Evolutionary conservation across 2,329 filamentous ascomycete genomes (phyloP), one percentile per base, ranked within the genome.

Genomic region (Arthrocladium fulminans): DNA sequence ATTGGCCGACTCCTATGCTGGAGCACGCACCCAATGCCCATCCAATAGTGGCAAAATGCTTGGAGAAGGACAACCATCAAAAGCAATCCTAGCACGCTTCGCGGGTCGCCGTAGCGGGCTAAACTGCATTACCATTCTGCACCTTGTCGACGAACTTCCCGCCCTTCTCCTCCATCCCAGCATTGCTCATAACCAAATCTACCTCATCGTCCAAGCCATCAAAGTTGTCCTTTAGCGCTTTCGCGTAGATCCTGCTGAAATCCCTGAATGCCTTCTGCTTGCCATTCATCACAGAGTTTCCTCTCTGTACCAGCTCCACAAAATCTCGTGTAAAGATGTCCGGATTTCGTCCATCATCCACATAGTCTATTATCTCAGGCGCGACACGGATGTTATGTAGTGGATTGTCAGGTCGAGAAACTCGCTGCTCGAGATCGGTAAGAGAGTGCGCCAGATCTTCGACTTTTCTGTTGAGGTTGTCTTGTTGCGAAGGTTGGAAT

Each of bases 291-390:
- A 77, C 73, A 59, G 81, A 77, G 54, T 83, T 83, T 42, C 74
- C 73, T 52, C 73, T 70, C 65, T 81, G 79, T 7, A 80, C 76
- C 23, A 77, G 67, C 63, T 83, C 79, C 38, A 83, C 76, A 54
- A 82, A 81, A 56, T 83, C 78, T 39, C 79, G 72, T 7, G 78
- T 82, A 63, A 81, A 83, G 55, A 83, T 81, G 57, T 83, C 79
- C 6, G 79, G 80, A 58, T 83, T 83, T 19, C 79, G 75, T 15
- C 76, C 73, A 17, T 73, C 68, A 57, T 82, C 78, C 27, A 83
- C 77, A 60, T 82, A 83, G 48, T 73, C 70, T 54, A 80, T 75
- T 25, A 83, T 76, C 55, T 82, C 79, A 3, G 76, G 72, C 0
- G 80, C 79, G 1, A 83, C 71, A 41, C 73, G 67, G 50, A 79